phyloP scores from a whole-genome alignment of 1,139 yeast species.

The Blastobotrys proliferans region DNA sequence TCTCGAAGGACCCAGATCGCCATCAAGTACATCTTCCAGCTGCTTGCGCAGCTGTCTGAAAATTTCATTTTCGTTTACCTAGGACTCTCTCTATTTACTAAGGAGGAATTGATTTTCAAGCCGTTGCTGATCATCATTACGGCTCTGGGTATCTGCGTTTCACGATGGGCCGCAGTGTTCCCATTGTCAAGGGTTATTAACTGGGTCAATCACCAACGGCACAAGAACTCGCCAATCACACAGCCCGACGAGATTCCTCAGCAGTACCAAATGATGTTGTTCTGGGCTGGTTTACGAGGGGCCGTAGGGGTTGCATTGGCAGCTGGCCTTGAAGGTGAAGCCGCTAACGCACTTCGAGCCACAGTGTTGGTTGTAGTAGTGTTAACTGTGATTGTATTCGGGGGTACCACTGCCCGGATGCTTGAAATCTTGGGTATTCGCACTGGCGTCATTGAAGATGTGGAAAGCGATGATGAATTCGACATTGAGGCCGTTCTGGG shows the following conservation, averaged over 20 bases:
- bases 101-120: conserved; percentile 90
- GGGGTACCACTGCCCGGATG: conserved; percentile 99
- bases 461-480: conserved; percentile 87
- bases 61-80: conserved; percentile 94
- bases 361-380: conserved; percentile 96
- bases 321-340: conserved; percentile 94
- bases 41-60: conserved; percentile 90
- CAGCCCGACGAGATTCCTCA: conserved; percentile 90
- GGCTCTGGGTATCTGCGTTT: conserved; percentile 83
- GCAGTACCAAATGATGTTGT: conserved; percentile 97
- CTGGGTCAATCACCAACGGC: conserved; percentile 53
- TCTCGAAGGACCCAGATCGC: conserved; percentile 96
- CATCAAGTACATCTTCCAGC: conserved; percentile 87
- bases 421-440: conserved; percentile 88
- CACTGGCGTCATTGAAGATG: conserved; percentile 83
- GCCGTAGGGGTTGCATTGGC: conserved; percentile 99
- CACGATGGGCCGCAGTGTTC: conserved; percentile 97
- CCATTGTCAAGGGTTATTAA: conserved; percentile 84
- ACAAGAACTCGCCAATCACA: conserved; percentile 39
- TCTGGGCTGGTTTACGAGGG: conserved; percentile 99
- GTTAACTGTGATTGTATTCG: conserved; percentile 89
- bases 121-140: conserved; percentile 90
- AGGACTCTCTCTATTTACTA: conserved; percentile 91
- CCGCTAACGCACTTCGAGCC: conserved; percentile 82
- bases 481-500: conserved; percentile 72